A percentile compares a stretch with the other conserved stretches of the same genome.
These are phyloP conservation scores for Chlorophyllum brunneum DNA, from an alignment of 768 basidiomycete genomes.

Conservation along the genomic window DNA sequence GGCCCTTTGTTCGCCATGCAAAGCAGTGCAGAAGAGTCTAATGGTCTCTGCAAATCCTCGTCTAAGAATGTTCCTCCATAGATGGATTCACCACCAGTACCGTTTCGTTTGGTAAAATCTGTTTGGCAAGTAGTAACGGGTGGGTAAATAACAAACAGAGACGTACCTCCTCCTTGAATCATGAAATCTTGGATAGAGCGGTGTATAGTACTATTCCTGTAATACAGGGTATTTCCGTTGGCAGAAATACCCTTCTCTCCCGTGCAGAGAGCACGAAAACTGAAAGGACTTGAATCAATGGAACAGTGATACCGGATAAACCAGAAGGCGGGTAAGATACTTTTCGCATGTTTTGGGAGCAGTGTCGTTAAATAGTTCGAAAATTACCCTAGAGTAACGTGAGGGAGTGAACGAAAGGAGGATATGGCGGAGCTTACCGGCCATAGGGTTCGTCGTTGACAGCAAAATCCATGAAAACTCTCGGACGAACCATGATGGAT, in stretches of 20 bases:
- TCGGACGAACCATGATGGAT: constrained; percentile 44
- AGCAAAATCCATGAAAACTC: constrained; percentile 69
- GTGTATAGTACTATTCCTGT: constrained; percentile 77
- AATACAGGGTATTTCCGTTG: constrained; percentile 70
- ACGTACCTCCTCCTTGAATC: constrained; percentile 75
- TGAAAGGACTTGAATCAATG: constrained; percentile 24
- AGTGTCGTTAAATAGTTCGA: constrained; percentile 72
- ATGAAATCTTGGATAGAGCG: constrained; percentile 77
- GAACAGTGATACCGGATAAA: no score
- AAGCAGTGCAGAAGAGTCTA: constrained; percentile 71
- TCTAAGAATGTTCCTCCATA: constrained; percentile 75
- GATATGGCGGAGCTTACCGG: constrained; percentile 36
- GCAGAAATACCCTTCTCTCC: constrained; percentile 78
- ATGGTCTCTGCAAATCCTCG: constrained; percentile 61
- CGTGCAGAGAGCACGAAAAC: constrained; percentile 84
- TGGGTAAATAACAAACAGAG: background rate
- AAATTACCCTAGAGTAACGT: constrained; percentile 48
- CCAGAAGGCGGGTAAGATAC: constrained; percentile 33
- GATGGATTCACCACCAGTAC: constrained; percentile 79
- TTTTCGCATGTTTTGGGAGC: constrained; percentile 80
- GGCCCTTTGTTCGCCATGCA: constrained; percentile 91
- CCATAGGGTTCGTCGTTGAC: constrained; percentile 48
- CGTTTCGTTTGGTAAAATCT: constrained; percentile 81
- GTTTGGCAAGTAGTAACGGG: background rate
- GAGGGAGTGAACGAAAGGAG: constrained; percentile 8